These are phyloP conservation scores for Podospora comata DNA, from an alignment of 495 filamentous ascomycete genomes.

Conservation along the genomic window DNA sequence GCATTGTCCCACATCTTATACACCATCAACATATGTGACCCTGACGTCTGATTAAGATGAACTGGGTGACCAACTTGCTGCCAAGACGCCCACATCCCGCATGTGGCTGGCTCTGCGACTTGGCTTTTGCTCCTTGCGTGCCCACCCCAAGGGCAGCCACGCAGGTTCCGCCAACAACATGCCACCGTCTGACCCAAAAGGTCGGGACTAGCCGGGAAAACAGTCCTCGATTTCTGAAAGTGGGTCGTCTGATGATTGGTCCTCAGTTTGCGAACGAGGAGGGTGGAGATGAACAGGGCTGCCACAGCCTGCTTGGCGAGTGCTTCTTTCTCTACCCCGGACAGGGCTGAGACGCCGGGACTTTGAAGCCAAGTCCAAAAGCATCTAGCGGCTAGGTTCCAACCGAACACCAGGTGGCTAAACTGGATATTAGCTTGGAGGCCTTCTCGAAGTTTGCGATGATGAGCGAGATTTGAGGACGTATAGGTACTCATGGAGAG, in stretches of 20 bases:
- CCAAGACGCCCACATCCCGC: conserved; percentile 2
- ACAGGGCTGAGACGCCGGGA: conserved; percentile 8
- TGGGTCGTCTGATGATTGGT: neutral
- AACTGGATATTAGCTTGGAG: neutral
- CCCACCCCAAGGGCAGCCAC: neutral
- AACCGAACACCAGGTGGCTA: neutral
- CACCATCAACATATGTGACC: neutral
- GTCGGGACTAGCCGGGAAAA: too few species aligned
- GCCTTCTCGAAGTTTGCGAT: neutral
- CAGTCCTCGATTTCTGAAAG: neutral
- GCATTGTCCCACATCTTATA: neutral
- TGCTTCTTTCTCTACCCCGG: neutral
- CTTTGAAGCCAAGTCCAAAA: neutral
- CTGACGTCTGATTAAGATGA: neutral
- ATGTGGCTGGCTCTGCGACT: conserved; percentile 8
- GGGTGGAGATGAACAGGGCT: neutral
- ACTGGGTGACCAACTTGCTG: neutral
- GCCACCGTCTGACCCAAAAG: neutral
- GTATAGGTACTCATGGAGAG: neutral
- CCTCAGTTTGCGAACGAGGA: neutral
- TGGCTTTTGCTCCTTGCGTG: neutral
- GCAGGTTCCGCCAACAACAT: neutral
- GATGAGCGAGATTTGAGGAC: neutral
- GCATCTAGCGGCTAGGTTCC: neutral
- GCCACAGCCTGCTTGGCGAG: neutral